These are phyloP conservation scores for Talaromyces liani DNA, from an alignment of 495 filamentous ascomycete species.

Conservation along the genomic window DNA sequence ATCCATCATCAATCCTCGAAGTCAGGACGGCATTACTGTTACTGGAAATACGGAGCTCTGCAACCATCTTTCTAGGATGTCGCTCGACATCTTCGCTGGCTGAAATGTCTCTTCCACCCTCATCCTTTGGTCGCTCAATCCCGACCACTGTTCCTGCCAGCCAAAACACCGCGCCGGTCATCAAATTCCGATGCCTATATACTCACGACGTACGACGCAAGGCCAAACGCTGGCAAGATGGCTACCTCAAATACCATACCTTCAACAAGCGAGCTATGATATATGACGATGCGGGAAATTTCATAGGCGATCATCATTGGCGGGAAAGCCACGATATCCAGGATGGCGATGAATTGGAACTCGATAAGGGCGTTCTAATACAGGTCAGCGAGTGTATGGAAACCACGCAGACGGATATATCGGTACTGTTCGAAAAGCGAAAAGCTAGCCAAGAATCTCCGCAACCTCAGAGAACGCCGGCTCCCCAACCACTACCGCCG, in stretches of 20 bases:
- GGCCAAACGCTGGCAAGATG: conserved; percentile 91
- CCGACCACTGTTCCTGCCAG: conserved; percentile 16
- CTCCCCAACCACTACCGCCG: conserved; percentile 10
- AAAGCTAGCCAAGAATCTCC: conserved; percentile 15
- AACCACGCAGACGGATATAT: conserved; percentile 68
- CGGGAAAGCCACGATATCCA: conserved; percentile 53
- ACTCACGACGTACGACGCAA: conserved; percentile 79
- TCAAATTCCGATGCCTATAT: conserved; percentile 78
- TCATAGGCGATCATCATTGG: conserved; percentile 81
- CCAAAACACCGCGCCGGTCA: conserved; percentile 65
- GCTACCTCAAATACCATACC: conserved; percentile 74
- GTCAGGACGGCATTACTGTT: background rate
- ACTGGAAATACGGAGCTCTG: background rate
- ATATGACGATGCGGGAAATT: conserved; percentile 72
- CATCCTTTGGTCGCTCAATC: conserved; percentile 1
- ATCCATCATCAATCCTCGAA: background rate
- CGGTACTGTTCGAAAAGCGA: conserved; percentile 61
- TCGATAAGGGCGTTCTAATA: conserved; percentile 71
- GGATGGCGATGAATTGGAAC: conserved; percentile 72
- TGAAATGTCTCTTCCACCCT: conserved; percentile 8
- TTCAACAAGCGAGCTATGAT: conserved; percentile 93
- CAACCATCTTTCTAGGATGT: background rate
- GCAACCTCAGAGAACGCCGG: background rate
- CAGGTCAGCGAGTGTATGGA: conserved; percentile 70
- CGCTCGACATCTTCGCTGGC: background rate